Evolutionary conservation across 805 yeast species (phyloP).

Genomic region (Candida verbasci): DNA sequence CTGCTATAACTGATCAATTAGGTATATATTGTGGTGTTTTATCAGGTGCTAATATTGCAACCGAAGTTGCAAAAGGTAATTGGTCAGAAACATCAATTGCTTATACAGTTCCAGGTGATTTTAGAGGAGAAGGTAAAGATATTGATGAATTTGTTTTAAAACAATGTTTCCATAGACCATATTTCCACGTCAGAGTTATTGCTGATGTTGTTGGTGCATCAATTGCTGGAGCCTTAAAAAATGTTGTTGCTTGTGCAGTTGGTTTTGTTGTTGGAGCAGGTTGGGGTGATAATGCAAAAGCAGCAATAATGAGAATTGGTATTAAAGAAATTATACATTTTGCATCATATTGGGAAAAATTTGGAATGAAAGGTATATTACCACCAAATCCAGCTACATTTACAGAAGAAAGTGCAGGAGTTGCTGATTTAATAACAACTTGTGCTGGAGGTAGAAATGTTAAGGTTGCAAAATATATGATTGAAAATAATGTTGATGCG

Average conservation of each 20-base stretch:
- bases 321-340: conserved; percentile 84
- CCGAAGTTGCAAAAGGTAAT: conserved; percentile 91
- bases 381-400: conserved; percentile 78
- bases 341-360: conserved; percentile 54
- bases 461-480: conserved; percentile 83
- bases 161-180: conserved; percentile 91
- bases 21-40: conserved; percentile 93
- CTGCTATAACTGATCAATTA: conserved; percentile 71
- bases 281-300: conserved; percentile 99
- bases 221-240: conserved; percentile 94
- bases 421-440: conserved; percentile 95
- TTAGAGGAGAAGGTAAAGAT: conserved; percentile 62
- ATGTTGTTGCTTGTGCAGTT: conserved; percentile 92
- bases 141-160: conserved; percentile 70
- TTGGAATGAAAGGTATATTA: conserved; percentile 44
- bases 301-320: conserved; percentile 97
- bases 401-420: conserved; percentile 94
- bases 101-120: conserved; percentile 69
- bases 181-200: conserved; percentile 93
- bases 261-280: conserved; percentile 97
- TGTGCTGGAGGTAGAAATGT: conserved; percentile 98
- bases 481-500: conserved; percentile 71
- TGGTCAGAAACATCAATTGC: conserved; percentile 99
- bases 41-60: conserved; percentile 96
- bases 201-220: conserved; percentile 95